Conservation (phyloP, 208 protist genomes). For the Trypanosoma theileri region DNA sequence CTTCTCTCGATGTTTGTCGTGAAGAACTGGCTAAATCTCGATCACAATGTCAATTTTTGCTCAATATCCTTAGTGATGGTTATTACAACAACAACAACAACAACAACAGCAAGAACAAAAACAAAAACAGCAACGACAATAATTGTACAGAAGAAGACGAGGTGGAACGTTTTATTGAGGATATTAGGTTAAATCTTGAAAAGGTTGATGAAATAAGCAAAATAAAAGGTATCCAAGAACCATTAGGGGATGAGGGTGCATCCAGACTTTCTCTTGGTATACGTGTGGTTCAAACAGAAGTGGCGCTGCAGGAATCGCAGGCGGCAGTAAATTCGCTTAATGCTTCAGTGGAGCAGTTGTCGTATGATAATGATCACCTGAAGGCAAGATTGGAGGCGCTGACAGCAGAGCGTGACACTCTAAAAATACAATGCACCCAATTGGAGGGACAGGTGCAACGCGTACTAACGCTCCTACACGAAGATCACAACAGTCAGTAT, state of each 20-base stretch:
- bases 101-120: neutral
- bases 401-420: conserved; percentile 4
- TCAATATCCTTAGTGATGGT: neutral
- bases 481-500: conserved; percentile 5
- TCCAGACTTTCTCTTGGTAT: neutral
- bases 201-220: no score
- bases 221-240: no score
- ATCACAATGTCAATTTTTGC: conserved; percentile 11
- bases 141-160: neutral
- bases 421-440: conserved; percentile 51
- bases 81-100: neutral
- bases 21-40: conserved; percentile 1
- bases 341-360: neutral
- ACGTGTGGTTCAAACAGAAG: conserved; percentile 6
- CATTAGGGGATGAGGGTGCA: no score
- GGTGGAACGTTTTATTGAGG: no score
- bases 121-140: neutral
- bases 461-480: conserved; percentile 29
- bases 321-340: neutral
- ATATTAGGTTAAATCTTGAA: no score
- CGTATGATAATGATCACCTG: conserved; percentile 11
- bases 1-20: neutral
- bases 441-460: conserved; percentile 78
- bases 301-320: neutral
- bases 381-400: neutral